Conservation (phyloP, 371 early-diverging fungal species). For the Saksenaea vasiformis region DNA sequence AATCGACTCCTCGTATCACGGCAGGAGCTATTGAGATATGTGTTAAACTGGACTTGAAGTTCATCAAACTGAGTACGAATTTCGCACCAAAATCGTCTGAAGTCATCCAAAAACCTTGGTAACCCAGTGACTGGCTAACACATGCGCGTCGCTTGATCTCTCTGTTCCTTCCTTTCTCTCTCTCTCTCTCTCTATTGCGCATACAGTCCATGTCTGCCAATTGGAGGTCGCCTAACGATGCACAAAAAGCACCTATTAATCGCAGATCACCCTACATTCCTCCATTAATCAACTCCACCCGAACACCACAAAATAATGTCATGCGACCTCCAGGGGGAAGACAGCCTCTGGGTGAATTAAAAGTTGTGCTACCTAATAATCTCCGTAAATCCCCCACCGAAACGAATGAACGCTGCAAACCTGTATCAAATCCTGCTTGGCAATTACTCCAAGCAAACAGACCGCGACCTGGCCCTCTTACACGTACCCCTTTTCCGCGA, state of each 20-base stretch:
- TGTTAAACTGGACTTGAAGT: too few relatives aligned
- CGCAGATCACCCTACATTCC: background rate
- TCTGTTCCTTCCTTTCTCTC: conserved; percentile 1
- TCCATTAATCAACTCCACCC: background rate
- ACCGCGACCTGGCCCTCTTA: background rate
- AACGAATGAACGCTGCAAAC: background rate
- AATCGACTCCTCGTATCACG: too few relatives aligned
- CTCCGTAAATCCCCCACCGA: background rate
- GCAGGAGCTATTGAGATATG: too few relatives aligned
- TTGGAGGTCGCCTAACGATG: background rate
- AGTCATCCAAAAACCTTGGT: too few relatives aligned
- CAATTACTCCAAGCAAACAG: background rate
- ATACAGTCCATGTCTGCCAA: background rate
- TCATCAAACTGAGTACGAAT: too few relatives aligned
- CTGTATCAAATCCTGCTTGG: conserved; percentile 1
- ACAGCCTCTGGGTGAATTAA: conserved; percentile 12
- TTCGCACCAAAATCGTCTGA: background rate
- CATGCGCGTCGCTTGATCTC: conserved; percentile 3
- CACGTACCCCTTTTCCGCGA: conserved; percentile 5
- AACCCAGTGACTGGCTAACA: too few relatives aligned
- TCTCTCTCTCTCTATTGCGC: background rate
- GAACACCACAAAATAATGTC: background rate
- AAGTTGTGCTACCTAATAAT: conserved; percentile 10
- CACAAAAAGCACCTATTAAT: background rate
- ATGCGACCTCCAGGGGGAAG: background rate